Evolutionary conservation across 2,329 filamentous ascomycete species (phyloP), one percentile per base, ranked within the genome.

Genomic region (Penicillium concentricum): DNA sequence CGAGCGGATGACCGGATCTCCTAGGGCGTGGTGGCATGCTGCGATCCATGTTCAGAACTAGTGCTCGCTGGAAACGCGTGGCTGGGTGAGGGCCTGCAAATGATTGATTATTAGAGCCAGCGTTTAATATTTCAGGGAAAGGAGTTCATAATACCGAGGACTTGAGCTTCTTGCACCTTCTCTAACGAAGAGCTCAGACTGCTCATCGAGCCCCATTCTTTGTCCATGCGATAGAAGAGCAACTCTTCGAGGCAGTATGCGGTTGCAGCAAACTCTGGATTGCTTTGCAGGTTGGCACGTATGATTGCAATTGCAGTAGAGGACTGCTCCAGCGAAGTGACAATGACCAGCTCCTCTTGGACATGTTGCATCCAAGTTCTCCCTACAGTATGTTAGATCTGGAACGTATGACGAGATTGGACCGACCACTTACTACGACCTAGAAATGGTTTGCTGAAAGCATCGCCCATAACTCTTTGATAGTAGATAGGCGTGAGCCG

Each of bases 131-230:
- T 16, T 28, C 12, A 2, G 28, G n/a, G n/a, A n/a, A 26, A 24
- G 6, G 18, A 5, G n/a, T 39, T 15, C 4, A 12, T 12, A 26
- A 18, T 56, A 59, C 53, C 53, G 43, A 61, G 57, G 12, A 46
- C 18, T 28, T 44, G 57, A 12, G 59, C 53, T 32, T 57, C n/a
- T n/a, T 59, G 50, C 15, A 59, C 24, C 32, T 57, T 55, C 47
- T 57, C 45, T 22, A 61, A 16, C 15, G 51, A 34, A 5, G 22
- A 44, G n/a, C 48, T 57, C 16, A 59, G 32, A 18, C n/a, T 45
- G 16, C 41, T 16, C 26, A 54, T 49, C 5, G 38, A 30, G 6
- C 18, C 16, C 57, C 53, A 59, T 10, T 59, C 47, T 5, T 41
- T 30, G 12, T 16, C 16, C 32, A 59, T 45, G 22, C 57, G 57